Evolutionary conservation across 305 asterid genomes (phyloP), one percentile per base, ranked within the genome.

Genomic region (Fraxinus albicans): DNA sequence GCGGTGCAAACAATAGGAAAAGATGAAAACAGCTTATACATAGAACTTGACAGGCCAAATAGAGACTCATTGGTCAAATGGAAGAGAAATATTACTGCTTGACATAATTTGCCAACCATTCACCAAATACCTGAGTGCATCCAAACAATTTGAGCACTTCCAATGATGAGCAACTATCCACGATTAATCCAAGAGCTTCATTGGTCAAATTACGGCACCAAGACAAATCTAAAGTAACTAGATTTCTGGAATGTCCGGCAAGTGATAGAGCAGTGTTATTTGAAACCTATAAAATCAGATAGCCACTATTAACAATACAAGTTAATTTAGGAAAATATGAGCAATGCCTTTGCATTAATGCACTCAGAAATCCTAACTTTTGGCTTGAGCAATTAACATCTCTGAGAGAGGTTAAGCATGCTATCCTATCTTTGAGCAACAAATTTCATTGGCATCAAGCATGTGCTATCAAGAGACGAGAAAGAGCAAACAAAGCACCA

Each of bases 171-270:
- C 98, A 96, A 77, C 90, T 88, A 87, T 96, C 99, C 79, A 89
- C 98, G 79, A 94, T 90, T 93, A 94, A 82, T 81, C 99, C 99
- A 50, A 96, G 79, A 78, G 97, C 98, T 89, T 94, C 99, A 83
- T 94, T 85, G 21, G 90, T 89, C 88, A 95, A 83, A 80, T 88
- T 86, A 79, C 98, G 98, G 80, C 99, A 94, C 97, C 96, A 96
- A 79, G 98, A 96, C 80, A 94, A 76, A 84, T 96, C 98, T 87
- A 96, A 86, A 84, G 88, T 87, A 79, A 79, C 84, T 84, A 96
- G 82, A 63, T 89, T 90, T 80, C 82, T 87, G 85, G 95, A 91
- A 83, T 90, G 84, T 85, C 90, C 85, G 13, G 95, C 88, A 82
- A 95, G 90, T 60, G 99, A 90, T n/a, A 89, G 82, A 44, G 99